Evolutionary conservation across 1,284 basidiomycete species (phyloP), one percentile per base, ranked within the genome.

Genomic region (Moesziomyces globuligerus): DNA sequence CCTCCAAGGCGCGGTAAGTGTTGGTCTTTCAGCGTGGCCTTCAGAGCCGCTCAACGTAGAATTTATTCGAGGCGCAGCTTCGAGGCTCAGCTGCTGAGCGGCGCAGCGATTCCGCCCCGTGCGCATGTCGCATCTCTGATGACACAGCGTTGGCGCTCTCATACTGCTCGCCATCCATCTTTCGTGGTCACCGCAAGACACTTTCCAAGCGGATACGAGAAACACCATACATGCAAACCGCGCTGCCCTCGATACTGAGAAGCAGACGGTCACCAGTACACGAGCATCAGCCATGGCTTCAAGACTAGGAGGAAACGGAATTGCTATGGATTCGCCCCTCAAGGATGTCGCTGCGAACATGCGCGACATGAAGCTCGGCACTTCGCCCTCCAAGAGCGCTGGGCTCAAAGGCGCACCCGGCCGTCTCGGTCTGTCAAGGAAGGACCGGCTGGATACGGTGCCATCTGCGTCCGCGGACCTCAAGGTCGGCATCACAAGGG

Each of bases 341-440:
- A 60, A 72, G 13, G 73, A 77, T 47, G 57, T 73, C 0, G 65
- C 75, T 9, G 58, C 67, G 9, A 77, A 77, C 43, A 21, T 77
- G 43, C 69, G 75, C 26, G 64, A 59, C 13, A 53, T 60, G 51
- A 60, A 68, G 58, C 69, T 68, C 11, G 54, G 53, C 21, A 44
- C 59, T 7, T 68, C 64, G 25, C 73, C 73, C 0, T 56, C 17
- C 51, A 72, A 72, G 32, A 48, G 69, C 18, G 42, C 42, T 15
- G 36, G 42, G 21, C 47, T 66, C 44, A 72, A 72, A 41, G 15
- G 44, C 15, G 50, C 50, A 18, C 45, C 50, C 46, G 47, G 43
- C 2, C 39, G 56, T 25, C 29, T 68, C 4, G 55, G 52, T 18
- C 52, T 65, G 23, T 53, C 57, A n/a, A 48, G 72, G 3, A 68